Evolutionary conservation across 768 basidiomycete species (phyloP).

Genomic region (Hortiboletus campestris): DNA sequence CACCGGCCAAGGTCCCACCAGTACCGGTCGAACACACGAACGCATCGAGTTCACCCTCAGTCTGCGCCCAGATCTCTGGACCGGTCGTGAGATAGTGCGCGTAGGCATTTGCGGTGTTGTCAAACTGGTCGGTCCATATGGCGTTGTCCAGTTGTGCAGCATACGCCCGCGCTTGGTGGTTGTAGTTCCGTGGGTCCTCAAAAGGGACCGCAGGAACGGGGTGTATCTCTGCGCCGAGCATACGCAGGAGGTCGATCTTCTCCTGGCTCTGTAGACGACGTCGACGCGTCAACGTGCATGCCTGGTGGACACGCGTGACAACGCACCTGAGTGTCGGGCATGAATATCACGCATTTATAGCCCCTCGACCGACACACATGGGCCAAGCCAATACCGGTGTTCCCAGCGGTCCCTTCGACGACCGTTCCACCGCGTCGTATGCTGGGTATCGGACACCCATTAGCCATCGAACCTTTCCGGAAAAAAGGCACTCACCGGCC

Average conservation of each 20-base stretch:
- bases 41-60: conserved; percentile 72
- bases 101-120: conserved; percentile 88
- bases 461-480: background rate
- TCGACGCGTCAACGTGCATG: background rate
- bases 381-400: conserved; percentile 95
- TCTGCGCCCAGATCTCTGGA: conserved; percentile 96
- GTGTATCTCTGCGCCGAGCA: conserved; percentile 96
- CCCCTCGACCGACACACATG: conserved; percentile 92
- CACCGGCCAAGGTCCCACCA: conserved; percentile 92
- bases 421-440: conserved; percentile 93
- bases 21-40: conserved; percentile 96
- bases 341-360: conserved; percentile 98
- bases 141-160: conserved; percentile 74
- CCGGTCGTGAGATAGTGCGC: conserved; percentile 91
- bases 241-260: conserved; percentile 94
- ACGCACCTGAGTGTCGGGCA: conserved; percentile 88
- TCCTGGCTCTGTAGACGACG: conserved; percentile 78
- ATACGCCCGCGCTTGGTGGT: conserved; percentile 92
- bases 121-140: conserved; percentile 98
- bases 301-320: background rate
- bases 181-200: conserved; percentile 94
- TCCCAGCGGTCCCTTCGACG: conserved; percentile 97
- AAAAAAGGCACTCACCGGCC: conserved; percentile 56
- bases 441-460: conserved; percentile 34
- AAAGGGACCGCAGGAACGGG: conserved; percentile 97